Conservation (phyloP, 78 protist species). For the Speleostelium caveatum region DNA sequence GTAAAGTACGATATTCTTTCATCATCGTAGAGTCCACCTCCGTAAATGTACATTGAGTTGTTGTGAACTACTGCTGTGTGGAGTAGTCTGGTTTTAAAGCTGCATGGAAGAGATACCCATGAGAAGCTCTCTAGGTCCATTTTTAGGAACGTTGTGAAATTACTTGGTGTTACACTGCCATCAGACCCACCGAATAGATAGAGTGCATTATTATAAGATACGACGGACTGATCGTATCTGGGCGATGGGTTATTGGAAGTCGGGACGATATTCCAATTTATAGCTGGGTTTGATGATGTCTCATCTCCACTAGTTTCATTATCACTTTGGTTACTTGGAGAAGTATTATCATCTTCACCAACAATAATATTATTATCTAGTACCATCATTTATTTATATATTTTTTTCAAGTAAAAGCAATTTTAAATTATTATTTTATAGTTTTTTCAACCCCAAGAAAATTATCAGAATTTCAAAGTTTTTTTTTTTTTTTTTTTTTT, state of each 20-base stretch:
- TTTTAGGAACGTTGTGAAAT: slow-evolving; percentile 23
- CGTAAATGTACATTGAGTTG: slow-evolving; percentile 51
- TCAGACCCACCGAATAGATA: slow-evolving; percentile 63
- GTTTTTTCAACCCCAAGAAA: too few relatives aligned
- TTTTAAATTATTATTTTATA: too few relatives aligned
- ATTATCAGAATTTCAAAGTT: too few relatives aligned
- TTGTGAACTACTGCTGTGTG: slow-evolving; percentile 24
- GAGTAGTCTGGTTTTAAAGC: slow-evolving; percentile 28
- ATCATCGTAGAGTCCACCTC: slow-evolving; percentile 69
- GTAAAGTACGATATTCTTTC: slow-evolving; percentile 6
- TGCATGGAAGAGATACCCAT: slow-evolving; percentile 47
- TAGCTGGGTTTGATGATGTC: too few relatives aligned
- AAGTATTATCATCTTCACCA: too few relatives aligned
- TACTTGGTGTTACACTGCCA: not conserved
- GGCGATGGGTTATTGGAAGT: slow-evolving; percentile 64
- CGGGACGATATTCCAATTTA: slow-evolving; percentile 61
- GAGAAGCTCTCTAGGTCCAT: not conserved
- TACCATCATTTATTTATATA: too few relatives aligned
- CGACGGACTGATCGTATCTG: slow-evolving; percentile 47
- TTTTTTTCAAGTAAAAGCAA: too few relatives aligned
- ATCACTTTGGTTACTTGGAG: too few relatives aligned
- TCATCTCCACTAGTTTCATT: too few relatives aligned
- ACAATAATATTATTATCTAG: too few relatives aligned
- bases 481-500: too few relatives aligned
- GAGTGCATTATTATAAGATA: slow-evolving; percentile 8